Conservation (phyloP, 352 stramenopile genomes). For the Globisporangium paroecandrum region DNA sequence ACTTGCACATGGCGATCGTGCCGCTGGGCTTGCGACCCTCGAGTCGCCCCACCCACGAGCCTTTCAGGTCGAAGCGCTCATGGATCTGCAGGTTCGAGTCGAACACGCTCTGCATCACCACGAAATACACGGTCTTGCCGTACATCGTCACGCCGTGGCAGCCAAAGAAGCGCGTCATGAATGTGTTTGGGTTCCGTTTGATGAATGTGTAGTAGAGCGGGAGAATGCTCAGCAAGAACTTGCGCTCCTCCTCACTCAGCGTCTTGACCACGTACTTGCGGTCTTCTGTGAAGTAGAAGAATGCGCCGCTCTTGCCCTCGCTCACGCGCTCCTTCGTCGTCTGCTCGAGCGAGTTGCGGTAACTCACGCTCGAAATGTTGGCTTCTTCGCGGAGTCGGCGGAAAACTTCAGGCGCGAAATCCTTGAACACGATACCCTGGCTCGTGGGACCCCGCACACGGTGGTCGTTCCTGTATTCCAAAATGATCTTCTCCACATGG, state of each 20-base stretch:
- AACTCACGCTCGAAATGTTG: slow-evolving; percentile 58
- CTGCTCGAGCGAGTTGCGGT: slow-evolving; percentile 63
- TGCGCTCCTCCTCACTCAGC: slow-evolving; percentile 67
- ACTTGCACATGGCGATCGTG: slow-evolving; percentile 71
- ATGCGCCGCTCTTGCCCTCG: slow-evolving; percentile 78
- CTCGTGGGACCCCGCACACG: slow-evolving; percentile 32
- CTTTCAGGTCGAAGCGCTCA: slow-evolving; percentile 81
- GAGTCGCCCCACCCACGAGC: slow-evolving; percentile 77
- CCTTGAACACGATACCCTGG: slow-evolving; percentile 72
- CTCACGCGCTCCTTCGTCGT: slow-evolving; percentile 78
- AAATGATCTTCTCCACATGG: slow-evolving; percentile 69
- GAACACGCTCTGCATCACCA: slow-evolving; percentile 85
- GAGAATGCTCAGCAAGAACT: slow-evolving; percentile 70
- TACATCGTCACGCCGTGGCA: slow-evolving; percentile 84
- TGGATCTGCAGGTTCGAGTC: slow-evolving; percentile 76
- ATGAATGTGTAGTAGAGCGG: slow-evolving; percentile 71
- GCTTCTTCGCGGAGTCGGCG: slow-evolving; percentile 60
- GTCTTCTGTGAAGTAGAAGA: slow-evolving; percentile 84
- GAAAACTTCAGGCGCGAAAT: slow-evolving; percentile 80
- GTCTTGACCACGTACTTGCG: slow-evolving; percentile 85
- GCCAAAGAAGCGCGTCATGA: slow-evolving; percentile 79
- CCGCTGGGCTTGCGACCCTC: slow-evolving; percentile 71
- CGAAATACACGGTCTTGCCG: slow-evolving; percentile 81
- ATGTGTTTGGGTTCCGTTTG: slow-evolving; percentile 63
- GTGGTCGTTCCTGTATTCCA: slow-evolving; percentile 64